Percentiles rank a stretch among this genome's conserved stretches.
phyloP scores from a whole-genome alignment of 2,329 filamentous ascomycete genomes.

The Rosellinia necatrix region DNA sequence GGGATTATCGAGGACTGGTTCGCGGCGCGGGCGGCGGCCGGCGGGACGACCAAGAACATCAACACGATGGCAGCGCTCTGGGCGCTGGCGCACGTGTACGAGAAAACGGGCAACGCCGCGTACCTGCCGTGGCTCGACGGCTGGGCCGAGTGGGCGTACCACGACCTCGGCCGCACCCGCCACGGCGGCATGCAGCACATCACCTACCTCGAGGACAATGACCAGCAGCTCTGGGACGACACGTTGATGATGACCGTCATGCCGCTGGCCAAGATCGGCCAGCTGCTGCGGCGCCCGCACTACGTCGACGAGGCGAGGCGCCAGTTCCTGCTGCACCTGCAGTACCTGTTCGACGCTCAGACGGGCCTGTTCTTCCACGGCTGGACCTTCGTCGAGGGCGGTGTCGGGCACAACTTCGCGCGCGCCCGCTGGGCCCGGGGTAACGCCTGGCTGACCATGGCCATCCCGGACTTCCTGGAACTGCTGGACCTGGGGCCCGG shows the following conservation, averaged over 20 bases:
- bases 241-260: constrained; percentile 88
- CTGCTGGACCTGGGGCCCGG: constrained; percentile 66
- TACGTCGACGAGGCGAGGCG: constrained; percentile 79
- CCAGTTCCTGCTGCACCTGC: constrained; percentile 77
- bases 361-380: constrained; percentile 81
- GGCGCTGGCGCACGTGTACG: constrained; percentile 77
- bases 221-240: constrained; percentile 81
- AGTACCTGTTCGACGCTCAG: constrained; percentile 75
- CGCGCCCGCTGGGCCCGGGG: constrained; percentile 62
- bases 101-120: constrained; percentile 68
- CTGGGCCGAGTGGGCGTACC: constrained; percentile 84
- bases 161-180: constrained; percentile 72
- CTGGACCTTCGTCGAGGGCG: constrained; percentile 74
- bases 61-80: constrained; percentile 83
- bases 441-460: constrained; percentile 80
- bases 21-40: constrained; percentile 66
- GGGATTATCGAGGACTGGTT: constrained; percentile 77
- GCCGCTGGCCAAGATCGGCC: constrained; percentile 79
- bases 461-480: constrained; percentile 81
- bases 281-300: constrained; percentile 68
- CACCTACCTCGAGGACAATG: constrained; percentile 72
- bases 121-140: constrained; percentile 79
- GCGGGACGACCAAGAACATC: constrained; percentile 81
- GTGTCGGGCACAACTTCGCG: constrained; percentile 67
- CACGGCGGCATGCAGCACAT: constrained; percentile 77